Conservation (phyloP, 2,329 filamentous ascomycete genomes). For the Aspergillus niger region DNA sequence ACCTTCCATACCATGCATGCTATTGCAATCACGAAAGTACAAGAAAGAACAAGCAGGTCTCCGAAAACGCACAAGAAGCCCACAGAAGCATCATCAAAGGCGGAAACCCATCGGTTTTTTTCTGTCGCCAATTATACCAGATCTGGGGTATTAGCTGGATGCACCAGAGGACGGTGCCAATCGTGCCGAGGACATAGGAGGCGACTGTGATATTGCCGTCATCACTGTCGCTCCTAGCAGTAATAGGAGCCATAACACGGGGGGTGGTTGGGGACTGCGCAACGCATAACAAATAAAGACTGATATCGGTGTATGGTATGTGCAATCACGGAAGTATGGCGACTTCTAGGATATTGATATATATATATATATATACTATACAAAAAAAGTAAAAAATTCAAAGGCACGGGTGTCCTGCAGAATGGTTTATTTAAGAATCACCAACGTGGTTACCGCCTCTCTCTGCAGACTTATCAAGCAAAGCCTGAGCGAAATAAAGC, state of each 20-base stretch:
- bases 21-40: neutral
- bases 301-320: neutral
- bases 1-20: neutral
- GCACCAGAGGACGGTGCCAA: slow-evolving; percentile 46
- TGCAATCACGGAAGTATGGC: too few relatives aligned
- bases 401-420: too few relatives aligned
- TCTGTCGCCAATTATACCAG: slow-evolving; percentile 63
- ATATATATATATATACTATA: too few relatives aligned
- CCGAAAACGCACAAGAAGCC: slow-evolving; percentile 51
- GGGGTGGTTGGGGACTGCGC: too few relatives aligned
- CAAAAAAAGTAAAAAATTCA: too few relatives aligned
- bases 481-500: neutral
- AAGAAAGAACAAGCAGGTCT: neutral
- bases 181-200: slow-evolving; percentile 44
- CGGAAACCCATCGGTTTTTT: slow-evolving; percentile 64
- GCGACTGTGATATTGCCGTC: slow-evolving; percentile 34
- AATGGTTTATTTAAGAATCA: neutral
- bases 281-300: neutral
- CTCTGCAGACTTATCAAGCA: neutral
- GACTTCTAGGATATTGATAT: too few relatives aligned
- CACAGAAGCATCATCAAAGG: slow-evolving; percentile 64
- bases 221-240: slow-evolving; percentile 11
- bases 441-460: neutral
- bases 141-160: slow-evolving; percentile 50
- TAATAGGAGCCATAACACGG: too few relatives aligned